Evolutionary conservation across 2,329 filamentous ascomycete genomes (phyloP), one percentile per base, ranked within the genome.

Genomic region (Pseudogymnoascus sp.): DNA sequence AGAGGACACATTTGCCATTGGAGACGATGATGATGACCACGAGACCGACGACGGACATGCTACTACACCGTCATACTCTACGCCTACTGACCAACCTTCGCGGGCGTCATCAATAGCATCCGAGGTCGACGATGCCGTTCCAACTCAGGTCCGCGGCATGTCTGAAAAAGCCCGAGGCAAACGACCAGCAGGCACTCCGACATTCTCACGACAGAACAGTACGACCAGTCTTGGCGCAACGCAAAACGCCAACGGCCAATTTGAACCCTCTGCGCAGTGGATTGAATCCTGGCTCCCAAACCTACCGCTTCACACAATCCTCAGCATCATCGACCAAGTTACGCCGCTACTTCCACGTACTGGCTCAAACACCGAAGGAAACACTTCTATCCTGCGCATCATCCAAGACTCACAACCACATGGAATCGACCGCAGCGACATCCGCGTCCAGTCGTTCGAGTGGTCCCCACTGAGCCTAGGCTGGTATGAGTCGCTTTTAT

Each of bases 131-230:
- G 92, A 95, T 64, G 88, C 89, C 3, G 84, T 96, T 8, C 92
- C 91, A 12, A 81, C 86, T 17, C 92, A 97, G 72, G 74, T 96
- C 31, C 84, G 91, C 63, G 92, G 92, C 61, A 96, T 97, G 90
- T 97, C 93, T 17, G 94, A 97, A 75, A 99, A 97, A 74, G 94
- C 94, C 13, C 82, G 94, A 59, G 94, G 94, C 6, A 99, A 99
- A 75, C 91, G 96, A 86, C 94, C 93, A 29, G 91, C 90, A 10
- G 89, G 90, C 1, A 81, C 88, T 59, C 83, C 84, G n/a, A 84
- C 84, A 1, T 96, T 97, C 73, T 96, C 92, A 0, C 82, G 93
- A 15, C 92, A 96, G 71, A 96, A 94, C 71, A 95, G 92, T 74
- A 90, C 87, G 29, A 90, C 90, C 1, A 96, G 91, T 70, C 80